phyloP scores from a whole-genome alignment of 306 rosid species.

The Cyclanthera cordifolia region DNA sequence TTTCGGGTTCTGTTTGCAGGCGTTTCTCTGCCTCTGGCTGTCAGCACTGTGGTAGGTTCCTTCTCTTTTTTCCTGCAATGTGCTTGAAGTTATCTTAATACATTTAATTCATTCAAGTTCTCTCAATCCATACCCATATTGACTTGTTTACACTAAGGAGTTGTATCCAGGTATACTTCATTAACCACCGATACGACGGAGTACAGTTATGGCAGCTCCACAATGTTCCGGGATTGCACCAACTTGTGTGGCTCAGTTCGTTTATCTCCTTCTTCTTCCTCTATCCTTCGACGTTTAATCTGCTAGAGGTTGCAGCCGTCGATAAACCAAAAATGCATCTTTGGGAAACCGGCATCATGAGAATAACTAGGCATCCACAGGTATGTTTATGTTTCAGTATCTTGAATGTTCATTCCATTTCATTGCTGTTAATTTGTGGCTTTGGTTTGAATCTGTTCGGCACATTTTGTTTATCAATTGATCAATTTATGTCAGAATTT shows the following conservation, averaged over 20 bases:
- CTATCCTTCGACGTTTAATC: conserved; percentile 91
- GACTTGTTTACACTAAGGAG: conserved; percentile 19
- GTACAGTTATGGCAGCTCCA: conserved; percentile 85
- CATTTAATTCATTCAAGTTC: neutral
- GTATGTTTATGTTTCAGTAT: conserved; percentile 29
- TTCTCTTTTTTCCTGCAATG: neutral
- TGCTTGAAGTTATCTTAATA: neutral
- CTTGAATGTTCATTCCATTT: conserved; percentile 8
- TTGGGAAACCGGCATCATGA: conserved; percentile 91
- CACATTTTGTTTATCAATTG: neutral
- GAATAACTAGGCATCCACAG: conserved; percentile 98
- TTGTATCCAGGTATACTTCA: conserved; percentile 73
- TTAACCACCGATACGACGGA: conserved; percentile 90
- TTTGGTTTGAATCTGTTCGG: neutral
- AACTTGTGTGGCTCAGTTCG: conserved; percentile 67
- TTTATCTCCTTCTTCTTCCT: conserved; percentile 77
- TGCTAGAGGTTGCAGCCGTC: conserved; percentile 89
- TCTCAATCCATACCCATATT: neutral
- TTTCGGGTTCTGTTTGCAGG: conserved; percentile 95
- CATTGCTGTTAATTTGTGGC: neutral
- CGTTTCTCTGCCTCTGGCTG: conserved; percentile 71
- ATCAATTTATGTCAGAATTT: neutral
- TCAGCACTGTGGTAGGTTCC: conserved; percentile 55
- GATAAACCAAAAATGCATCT: conserved; percentile 98
- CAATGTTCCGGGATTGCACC: conserved; percentile 53